Evolutionary conservation across 306 rosid genomes (phyloP), one percentile per base, ranked within the genome.

Genomic region (Malus asiatica): DNA sequence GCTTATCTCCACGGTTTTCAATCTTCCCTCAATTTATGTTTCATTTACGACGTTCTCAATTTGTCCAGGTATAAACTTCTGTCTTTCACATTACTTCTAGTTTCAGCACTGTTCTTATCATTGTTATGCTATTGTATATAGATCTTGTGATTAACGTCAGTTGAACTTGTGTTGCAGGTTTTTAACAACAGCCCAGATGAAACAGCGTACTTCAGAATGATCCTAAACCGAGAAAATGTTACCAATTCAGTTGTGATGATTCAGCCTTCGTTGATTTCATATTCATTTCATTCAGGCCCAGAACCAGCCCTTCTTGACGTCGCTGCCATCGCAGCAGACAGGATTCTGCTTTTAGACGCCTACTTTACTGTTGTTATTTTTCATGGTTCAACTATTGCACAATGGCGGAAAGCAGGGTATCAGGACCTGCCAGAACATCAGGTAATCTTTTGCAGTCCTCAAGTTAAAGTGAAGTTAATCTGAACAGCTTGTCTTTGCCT

Each of bases 131-230:
- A 25, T 44, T 22, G 20, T 33, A 53, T 33, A 53, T 20, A n/a
- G 11, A 42, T 71, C 57, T 75, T 78, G 46, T 81, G 64, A 74
- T 65, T 59, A 27, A 45, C 59, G 40, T 75, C 58, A 12, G 20
- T 52, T 66, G 15, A 53, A 63, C 16, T 79, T 57, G 25, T 75
- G 75, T 83, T 74, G 6, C 87, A 95, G 99, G 99, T 95, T 73
- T 95, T 95, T 66, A 95, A 95, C 86, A 95, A 95, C 88, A 95
- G 99, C 81, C 99, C 99, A 44, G 99, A 95, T 58, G 99, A 95
- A 84, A 95, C 99, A 51, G 99, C 99, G 51, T 90, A 88, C 88
- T 95, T 90, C 82, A 85, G 99, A 86, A 95, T 95, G 99, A 92
- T 95, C 77, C 83, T 95, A 74, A 84, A 95, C 87, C 91, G 98